Evolutionary conservation across 257 asterid species (phyloP).

Genomic region (Asclepias syriaca): DNA sequence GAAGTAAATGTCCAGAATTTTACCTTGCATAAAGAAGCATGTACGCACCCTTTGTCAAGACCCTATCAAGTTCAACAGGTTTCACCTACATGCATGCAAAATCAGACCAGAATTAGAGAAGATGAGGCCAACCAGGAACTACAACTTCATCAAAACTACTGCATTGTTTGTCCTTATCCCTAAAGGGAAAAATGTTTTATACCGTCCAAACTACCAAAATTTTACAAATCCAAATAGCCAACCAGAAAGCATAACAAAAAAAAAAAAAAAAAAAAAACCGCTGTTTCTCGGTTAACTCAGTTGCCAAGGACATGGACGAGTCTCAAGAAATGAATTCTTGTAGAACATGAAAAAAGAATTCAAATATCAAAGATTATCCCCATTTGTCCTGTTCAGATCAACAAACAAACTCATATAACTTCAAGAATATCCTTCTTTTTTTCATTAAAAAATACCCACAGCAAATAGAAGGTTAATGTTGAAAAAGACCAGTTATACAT

Average conservation of each 20-base stretch:
- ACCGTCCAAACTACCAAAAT: not conserved
- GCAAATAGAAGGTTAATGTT: not conserved
- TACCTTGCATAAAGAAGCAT: constrained; percentile 91
- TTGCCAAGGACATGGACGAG: not conserved
- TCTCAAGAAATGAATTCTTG: not conserved
- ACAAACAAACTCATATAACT: not conserved
- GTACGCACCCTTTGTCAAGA: constrained; percentile 60
- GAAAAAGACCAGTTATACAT: constrained; percentile 14
- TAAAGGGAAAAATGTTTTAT: not conserved
- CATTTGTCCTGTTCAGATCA: not conserved
- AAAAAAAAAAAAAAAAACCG: not conserved
- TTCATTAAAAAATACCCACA: not conserved
- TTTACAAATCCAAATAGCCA: not conserved
- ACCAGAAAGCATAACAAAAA: not conserved
- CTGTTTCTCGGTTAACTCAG: not conserved
- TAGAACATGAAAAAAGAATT: not conserved
- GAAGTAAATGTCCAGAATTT: not conserved
- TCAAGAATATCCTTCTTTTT: not conserved
- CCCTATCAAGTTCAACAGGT: constrained; percentile 54
- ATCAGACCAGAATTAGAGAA: not conserved
- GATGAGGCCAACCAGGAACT: not conserved
- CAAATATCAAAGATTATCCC: not conserved
- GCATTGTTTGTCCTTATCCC: not conserved
- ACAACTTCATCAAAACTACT: not conserved
- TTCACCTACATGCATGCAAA: constrained; percentile 38